Base-by-base conservation (phyloP, 148 eudicot species). In the Chenopodium berlandieri region DNA sequence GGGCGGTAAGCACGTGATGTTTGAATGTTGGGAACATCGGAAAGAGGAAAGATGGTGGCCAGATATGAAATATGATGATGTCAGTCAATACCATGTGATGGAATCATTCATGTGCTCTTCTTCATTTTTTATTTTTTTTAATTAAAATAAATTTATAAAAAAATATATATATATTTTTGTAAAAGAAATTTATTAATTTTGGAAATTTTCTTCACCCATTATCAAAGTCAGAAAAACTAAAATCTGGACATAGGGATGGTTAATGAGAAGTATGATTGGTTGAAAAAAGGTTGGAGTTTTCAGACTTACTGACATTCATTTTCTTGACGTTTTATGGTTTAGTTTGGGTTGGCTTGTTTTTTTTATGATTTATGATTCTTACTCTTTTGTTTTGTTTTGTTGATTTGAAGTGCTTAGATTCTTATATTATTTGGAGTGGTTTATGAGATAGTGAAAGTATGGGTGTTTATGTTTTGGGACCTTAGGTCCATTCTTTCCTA, bases 21-120 rank as follows among this genome's bases (percentile, higher is more conserved):
- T 89, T 90, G 89, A 89, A 85, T 85, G 87, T 86, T 90, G 85
- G 93, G 87, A 85, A 89, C 93, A 90, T 86, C 47, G 89, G 80
- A 84, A 86, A 89, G 89, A 67, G 90, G 87, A 78, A 88, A 77
- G 68, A 84, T 87, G 82, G 89, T 88, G 87, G 87, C 84, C 87
- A 86, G 88, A 88, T 87, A 85, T 88, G 91, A 86, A 87, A 88
- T 87, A 85, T 88, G 91, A 90, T 90, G 94, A 90, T 90, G 94
- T 91, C 94, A 90, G 92, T 84, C 40, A 19, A 78, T 13, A 69
- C 84, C 93, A 92, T 88, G 93, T 90, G 91, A 85, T 78, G 81
- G 87, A 79, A 90, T 84, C 90, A 92, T 68, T 73, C 86, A 84
- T 85, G 75, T 71, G 68, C 86, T 80, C 77, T 71, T 75, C 73